Conservation (phyloP, 1,139 yeast species). For the Kurtzmaniella quercitrusa region DNA sequence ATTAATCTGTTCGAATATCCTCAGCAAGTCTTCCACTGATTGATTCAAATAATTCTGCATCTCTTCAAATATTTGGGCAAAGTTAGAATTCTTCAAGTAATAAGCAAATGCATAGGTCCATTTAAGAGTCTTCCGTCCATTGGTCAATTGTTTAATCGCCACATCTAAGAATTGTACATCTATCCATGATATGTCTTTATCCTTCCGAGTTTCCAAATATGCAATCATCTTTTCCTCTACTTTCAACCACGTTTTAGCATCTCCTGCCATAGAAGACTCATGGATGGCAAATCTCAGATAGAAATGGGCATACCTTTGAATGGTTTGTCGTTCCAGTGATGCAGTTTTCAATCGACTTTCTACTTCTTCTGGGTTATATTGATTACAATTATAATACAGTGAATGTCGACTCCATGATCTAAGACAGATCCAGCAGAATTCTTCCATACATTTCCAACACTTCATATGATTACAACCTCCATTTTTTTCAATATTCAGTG, state of each 20-base stretch:
- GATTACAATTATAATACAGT: slow-evolving; percentile 63
- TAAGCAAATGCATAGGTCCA: slow-evolving; percentile 90
- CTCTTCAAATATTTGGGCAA: slow-evolving; percentile 63
- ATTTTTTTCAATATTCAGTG: slow-evolving; percentile 65
- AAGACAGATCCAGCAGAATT: slow-evolving; percentile 93
- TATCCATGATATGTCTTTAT: slow-evolving; percentile 67
- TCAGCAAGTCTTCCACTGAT: slow-evolving; percentile 78
- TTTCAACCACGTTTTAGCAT: slow-evolving; percentile 54
- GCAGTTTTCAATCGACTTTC: slow-evolving; percentile 29
- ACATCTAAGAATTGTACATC: slow-evolving; percentile 83
- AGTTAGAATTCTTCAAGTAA: slow-evolving; percentile 50
- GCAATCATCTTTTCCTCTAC: slow-evolving; percentile 63
- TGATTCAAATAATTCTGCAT: slow-evolving; percentile 68
- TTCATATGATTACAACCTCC: slow-evolving; percentile 98
- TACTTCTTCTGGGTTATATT: slow-evolving; percentile 42
- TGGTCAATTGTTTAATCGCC: slow-evolving; percentile 59
- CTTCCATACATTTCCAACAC: slow-evolving; percentile 70
- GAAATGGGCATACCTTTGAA: slow-evolving; percentile 72
- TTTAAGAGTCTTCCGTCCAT: slow-evolving; percentile 73
- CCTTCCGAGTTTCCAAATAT: slow-evolving; percentile 50
- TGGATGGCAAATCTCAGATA: slow-evolving; percentile 75
- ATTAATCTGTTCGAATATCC: slow-evolving; percentile 58
- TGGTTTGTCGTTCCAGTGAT: slow-evolving; percentile 34
- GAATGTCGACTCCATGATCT: slow-evolving; percentile 75
- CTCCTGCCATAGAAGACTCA: slow-evolving; percentile 73